These are phyloP conservation scores for Bruguiera parviflora DNA, from an alignment of 345 rosid genomes.

Conservation along the genomic window DNA sequence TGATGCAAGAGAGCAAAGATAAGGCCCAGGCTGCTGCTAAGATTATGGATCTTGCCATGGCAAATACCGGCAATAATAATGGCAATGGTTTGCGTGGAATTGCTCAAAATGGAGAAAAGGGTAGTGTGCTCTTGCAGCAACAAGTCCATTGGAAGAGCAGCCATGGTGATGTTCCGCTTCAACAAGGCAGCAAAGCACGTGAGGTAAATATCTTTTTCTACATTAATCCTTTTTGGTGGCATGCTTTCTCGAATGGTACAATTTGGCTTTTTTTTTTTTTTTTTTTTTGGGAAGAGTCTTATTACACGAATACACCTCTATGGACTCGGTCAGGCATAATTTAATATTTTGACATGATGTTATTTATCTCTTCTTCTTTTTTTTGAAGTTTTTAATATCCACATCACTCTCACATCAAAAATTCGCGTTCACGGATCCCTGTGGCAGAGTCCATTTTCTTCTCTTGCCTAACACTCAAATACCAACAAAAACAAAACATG, in stretches of 20 bases:
- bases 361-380: too few species aligned
- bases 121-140: constrained; percentile 12
- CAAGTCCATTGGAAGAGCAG: constrained; percentile 36
- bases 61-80: constrained; percentile 2
- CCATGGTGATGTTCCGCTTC: constrained; percentile 13
- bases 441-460: too few species aligned
- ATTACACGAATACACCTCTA: too few species aligned
- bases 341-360: too few species aligned
- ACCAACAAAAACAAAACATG: too few species aligned
- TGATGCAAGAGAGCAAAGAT: constrained; percentile 55
- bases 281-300: neutral
- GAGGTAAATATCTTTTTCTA: constrained; percentile 40
- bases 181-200: constrained; percentile 38
- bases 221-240: constrained; percentile 20
- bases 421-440: too few species aligned
- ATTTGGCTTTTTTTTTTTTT: too few species aligned
- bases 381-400: too few species aligned
- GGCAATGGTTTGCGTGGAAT: neutral
- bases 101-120: neutral
- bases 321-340: too few species aligned
- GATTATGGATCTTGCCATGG: constrained; percentile 58
- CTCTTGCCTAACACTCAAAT: too few species aligned
- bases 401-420: too few species aligned
- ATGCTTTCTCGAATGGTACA: neutral
- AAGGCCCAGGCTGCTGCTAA: constrained; percentile 61